Base-by-base conservation (phyloP, 1,284 basidiomycete genomes). In the Trichosporon faecale region DNA sequence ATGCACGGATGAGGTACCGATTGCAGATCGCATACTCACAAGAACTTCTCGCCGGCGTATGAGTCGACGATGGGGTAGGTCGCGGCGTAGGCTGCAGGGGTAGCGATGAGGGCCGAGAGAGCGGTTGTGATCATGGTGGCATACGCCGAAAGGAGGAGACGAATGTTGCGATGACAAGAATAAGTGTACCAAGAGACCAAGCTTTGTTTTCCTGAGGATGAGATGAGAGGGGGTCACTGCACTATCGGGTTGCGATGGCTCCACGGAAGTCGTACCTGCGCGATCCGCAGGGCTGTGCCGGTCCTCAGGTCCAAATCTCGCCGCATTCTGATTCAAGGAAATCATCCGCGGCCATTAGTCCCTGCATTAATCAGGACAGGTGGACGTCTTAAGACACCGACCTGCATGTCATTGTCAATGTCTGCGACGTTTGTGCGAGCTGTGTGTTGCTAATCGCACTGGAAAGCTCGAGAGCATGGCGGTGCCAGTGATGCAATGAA, bases 41-140 rank as follows among this genome's bases (percentile, higher is more conserved):
- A 64, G 66, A 73, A 73, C 12, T 33, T 70, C 40, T 60, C 14
- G 66, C 70, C 70, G 27, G 72, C 68, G 71, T 74, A 74, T 27
- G 73, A 73, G 55, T 74, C 70, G 46, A 73, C 75, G 65, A 65
- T 40, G 49, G 70, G 66, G 44, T 74, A 71, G 60, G 69, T 65
- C 29, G 64, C 60, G 11, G 64, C 69, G 16, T 35, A 44, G 57
- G 29, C 52, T 46, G 33, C 23, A 6, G 71, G 60, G 5, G 66
- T 64, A 31, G 37, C 35, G 52, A 66, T 52, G 65, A 72, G 65
- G n/a, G 52, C 65, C 5, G 65, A 57, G 55, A 68, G 49, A 25
- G 67, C 52, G 25, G 64, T 35, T 21, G 29, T 3, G 40, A 68
- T 31, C 67, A 71, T 71, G n/a, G 1, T 69, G 68, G 11, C 57